Percentiles rank a stretch among this genome's conserved stretches.
Evolutionary conservation across 345 rosid species (phyloP).

Genomic region (Corchorus capsularis): DNA sequence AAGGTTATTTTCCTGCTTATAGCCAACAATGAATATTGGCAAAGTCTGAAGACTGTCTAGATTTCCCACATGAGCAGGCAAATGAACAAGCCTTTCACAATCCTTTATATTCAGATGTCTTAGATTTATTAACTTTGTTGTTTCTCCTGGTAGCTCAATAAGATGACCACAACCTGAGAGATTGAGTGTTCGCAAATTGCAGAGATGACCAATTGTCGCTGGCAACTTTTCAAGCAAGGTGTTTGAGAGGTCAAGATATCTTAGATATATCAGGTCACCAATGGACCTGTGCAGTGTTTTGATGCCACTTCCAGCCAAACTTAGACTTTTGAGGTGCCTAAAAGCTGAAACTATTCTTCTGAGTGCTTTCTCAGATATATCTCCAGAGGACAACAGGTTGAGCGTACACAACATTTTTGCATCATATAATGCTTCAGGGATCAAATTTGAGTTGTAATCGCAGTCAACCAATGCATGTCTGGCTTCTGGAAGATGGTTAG

Average conservation of each 20-base stretch:
- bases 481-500: not conserved
- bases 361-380: not conserved
- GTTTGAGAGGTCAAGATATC: constrained; percentile 24
- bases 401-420: constrained; percentile 5
- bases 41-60: constrained; percentile 7
- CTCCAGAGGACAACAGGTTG: not conserved
- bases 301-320: not conserved
- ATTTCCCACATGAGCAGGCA: not conserved
- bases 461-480: constrained; percentile 4
- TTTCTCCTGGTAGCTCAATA: not conserved
- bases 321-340: constrained; percentile 22
- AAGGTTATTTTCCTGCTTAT: too few species aligned
- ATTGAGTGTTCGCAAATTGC: constrained; percentile 23
- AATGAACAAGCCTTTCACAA: not conserved
- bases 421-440: constrained; percentile 3
- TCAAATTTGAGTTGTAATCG: not conserved
- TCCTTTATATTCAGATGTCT: not conserved
- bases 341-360: not conserved
- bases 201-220: constrained; percentile 14
- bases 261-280: constrained; percentile 23
- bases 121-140: not conserved
- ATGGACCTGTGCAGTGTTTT: constrained; percentile 18
- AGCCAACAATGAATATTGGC: not conserved
- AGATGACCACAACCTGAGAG: constrained; percentile 7
- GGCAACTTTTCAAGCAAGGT: constrained; percentile 16